These are phyloP conservation scores for Magnaporthiopsis poae DNA, from an alignment of 2,329 filamentous ascomycete species.

Conservation along the genomic window DNA sequence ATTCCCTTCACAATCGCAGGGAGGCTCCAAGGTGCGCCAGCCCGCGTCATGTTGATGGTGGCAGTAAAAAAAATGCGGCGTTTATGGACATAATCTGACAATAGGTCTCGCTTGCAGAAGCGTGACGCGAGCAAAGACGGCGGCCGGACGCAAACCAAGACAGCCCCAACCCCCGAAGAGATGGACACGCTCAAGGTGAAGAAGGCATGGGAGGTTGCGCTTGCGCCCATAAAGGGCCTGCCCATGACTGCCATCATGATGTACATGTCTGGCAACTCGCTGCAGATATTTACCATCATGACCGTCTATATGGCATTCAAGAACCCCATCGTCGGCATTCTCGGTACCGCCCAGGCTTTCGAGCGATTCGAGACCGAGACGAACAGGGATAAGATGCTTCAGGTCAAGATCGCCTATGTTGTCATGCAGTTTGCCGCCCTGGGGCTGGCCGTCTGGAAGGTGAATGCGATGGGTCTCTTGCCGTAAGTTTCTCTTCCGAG, in stretches of 20 bases:
- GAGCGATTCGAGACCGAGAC: constrained; percentile 77
- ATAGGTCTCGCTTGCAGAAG: constrained; percentile 27
- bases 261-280: constrained; percentile 98
- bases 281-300: constrained; percentile 99
- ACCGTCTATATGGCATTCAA: constrained; percentile 99
- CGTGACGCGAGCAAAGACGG: constrained; percentile 36
- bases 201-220: constrained; percentile 95
- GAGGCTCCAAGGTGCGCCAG: constrained; percentile 45
- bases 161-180: constrained; percentile 63
- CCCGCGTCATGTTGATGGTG: not conserved
- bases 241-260: constrained; percentile 99
- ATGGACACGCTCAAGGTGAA: constrained; percentile 95
- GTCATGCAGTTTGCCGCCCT: constrained; percentile 76
- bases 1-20: constrained; percentile 48
- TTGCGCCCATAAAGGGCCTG: constrained; percentile 84
- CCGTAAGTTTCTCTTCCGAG: constrained; percentile 48
- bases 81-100: not conserved
- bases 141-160: constrained; percentile 36
- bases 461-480: constrained; percentile 89
- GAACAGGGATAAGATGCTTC: constrained; percentile 62
- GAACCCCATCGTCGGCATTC: constrained; percentile 76
- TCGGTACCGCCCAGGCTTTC: constrained; percentile 79
- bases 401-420: constrained; percentile 81
- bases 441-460: constrained; percentile 85
- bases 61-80: constrained; percentile 9